phyloP scores from a whole-genome alignment of 495 filamentous ascomycete genomes.

The Podospora anserina region DNA sequence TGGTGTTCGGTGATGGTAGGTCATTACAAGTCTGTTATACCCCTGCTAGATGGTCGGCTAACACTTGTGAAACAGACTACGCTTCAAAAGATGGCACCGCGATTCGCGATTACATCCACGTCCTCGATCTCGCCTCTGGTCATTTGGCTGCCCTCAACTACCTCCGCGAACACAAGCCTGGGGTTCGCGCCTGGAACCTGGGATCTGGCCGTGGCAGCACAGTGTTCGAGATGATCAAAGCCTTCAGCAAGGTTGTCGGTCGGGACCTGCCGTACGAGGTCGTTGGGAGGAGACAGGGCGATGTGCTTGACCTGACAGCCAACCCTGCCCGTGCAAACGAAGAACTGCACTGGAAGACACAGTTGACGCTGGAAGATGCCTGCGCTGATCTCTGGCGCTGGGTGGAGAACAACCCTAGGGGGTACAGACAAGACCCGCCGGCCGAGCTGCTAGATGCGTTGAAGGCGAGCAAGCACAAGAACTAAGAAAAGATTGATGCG shows the following conservation, averaged over 20 bases:
- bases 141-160: conserved; percentile 91
- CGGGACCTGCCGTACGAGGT: conserved; percentile 83
- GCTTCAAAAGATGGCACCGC: conserved; percentile 75
- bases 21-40: conserved; percentile 1
- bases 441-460: conserved; percentile 73
- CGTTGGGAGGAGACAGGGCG: conserved; percentile 75
- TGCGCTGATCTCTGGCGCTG: conserved; percentile 95
- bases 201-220: conserved; percentile 94
- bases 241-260: conserved; percentile 84
- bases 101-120: conserved; percentile 75
- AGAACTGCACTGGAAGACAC: conserved; percentile 90
- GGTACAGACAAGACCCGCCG: conserved; percentile 87
- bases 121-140: conserved; percentile 83
- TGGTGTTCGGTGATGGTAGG: conserved; percentile 92
- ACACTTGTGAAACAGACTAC: conserved; percentile 64
- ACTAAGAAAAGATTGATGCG: background rate
- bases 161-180: conserved; percentile 83
- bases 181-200: conserved; percentile 94
- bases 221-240: conserved; percentile 95
- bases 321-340: conserved; percentile 81
- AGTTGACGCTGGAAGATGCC: conserved; percentile 84
- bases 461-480: conserved; percentile 44
- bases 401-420: conserved; percentile 91
- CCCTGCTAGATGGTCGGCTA: background rate
- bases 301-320: conserved; percentile 91